Evolutionary conservation across 2,329 filamentous ascomycete species (phyloP).

Genomic region (Colletotrichum sp.): DNA sequence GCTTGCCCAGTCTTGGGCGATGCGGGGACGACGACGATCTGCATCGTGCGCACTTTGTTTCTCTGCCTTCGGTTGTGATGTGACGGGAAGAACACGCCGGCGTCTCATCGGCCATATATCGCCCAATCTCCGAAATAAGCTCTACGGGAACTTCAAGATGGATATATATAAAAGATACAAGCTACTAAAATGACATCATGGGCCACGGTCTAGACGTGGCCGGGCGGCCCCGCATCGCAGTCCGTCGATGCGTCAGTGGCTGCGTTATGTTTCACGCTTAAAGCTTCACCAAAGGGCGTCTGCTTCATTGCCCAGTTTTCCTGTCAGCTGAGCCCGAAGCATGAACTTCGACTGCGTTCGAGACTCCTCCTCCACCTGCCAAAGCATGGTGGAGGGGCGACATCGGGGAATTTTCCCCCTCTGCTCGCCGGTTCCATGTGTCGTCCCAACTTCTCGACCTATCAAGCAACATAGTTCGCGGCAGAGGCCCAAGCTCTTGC

Average conservation of each 20-base stretch:
- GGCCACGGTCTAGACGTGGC: not conserved
- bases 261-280: conserved; percentile 7
- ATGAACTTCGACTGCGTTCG: not conserved
- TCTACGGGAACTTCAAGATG: not conserved
- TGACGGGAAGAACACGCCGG: not conserved
- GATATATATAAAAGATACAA: not conserved
- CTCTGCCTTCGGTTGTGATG: not conserved
- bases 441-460: not conserved
- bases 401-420: not conserved
- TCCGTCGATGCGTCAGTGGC: conserved; percentile 7
- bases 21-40: conserved; percentile 36
- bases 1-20: conserved; percentile 35
- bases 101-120: not conserved
- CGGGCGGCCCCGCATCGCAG: not conserved
- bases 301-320: not conserved
- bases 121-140: not conserved
- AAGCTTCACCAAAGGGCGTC: not conserved
- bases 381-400: not conserved
- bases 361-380: not conserved
- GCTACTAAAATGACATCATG: not conserved
- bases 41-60: conserved; percentile 23
- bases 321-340: not conserved
- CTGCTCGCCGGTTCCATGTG: not conserved
- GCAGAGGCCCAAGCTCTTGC: not conserved
- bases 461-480: not conserved